A percentile compares a stretch with the other conserved stretches of the same genome.
These are phyloP conservation scores for Penicillium waksmanii DNA, from an alignment of 495 filamentous ascomycete species.

Conservation along the genomic window DNA sequence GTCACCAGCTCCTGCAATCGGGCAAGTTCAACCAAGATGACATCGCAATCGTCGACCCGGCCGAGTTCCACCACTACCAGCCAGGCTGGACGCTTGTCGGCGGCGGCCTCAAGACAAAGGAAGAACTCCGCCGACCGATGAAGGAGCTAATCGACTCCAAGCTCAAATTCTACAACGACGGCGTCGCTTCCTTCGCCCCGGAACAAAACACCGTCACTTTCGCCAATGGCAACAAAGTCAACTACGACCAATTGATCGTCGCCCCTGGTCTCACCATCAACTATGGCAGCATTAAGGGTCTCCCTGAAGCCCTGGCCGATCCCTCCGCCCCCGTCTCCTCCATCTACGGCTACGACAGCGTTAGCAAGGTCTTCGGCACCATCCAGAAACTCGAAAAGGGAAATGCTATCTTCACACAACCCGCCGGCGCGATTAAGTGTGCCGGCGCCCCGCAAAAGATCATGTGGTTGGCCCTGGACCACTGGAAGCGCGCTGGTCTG, in stretches of 20 bases:
- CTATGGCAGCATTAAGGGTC: slow-evolving; percentile 58
- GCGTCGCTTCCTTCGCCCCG: slow-evolving; percentile 56
- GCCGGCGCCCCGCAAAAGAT: slow-evolving; percentile 72
- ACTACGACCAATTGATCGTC: slow-evolving; percentile 68
- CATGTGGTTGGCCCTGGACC: slow-evolving; percentile 71
- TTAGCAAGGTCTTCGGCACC: slow-evolving; percentile 59
- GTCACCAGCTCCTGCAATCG: slow-evolving; percentile 63
- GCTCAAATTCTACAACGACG: slow-evolving; percentile 62
- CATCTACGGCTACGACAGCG: slow-evolving; percentile 65
- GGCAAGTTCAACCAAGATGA: slow-evolving; percentile 61
- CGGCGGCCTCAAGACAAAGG: slow-evolving; percentile 62
- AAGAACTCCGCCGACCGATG: slow-evolving; percentile 57
- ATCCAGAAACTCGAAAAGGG: slow-evolving; percentile 60
- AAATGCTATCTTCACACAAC: slow-evolving; percentile 70
- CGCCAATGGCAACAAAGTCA: slow-evolving; percentile 58
- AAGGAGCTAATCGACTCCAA: slow-evolving; percentile 58
- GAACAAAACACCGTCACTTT: slow-evolving; percentile 63
- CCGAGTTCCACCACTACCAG: slow-evolving; percentile 69
- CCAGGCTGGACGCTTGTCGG: slow-evolving; percentile 73
- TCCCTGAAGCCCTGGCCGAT: slow-evolving; percentile 62
- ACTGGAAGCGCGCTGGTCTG: slow-evolving; percentile 64
- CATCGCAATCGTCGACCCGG: slow-evolving; percentile 68
- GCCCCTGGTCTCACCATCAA: slow-evolving; percentile 64
- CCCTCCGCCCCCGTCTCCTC: slow-evolving; percentile 61
- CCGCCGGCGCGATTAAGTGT: slow-evolving; percentile 67